Evolutionary conservation across 2,329 filamentous ascomycete species (phyloP).

Genomic region (Gnomoniopsis smithogilvyi): DNA sequence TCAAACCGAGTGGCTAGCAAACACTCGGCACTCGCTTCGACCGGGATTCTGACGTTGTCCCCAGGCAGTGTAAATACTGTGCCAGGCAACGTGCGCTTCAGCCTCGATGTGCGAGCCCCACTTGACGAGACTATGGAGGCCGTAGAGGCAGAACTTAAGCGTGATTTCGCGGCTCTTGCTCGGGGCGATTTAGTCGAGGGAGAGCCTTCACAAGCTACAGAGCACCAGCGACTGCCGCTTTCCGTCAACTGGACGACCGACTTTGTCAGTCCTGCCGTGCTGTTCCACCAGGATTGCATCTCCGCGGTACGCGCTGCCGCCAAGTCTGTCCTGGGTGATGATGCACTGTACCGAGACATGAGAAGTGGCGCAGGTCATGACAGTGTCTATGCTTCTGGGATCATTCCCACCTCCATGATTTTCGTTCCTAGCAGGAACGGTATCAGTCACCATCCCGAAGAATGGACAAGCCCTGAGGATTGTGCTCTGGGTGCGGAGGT

Average conservation of each 20-base stretch:
- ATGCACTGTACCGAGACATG: constrained; percentile 34
- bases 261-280: constrained; percentile 57
- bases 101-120: constrained; percentile 62
- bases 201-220: constrained; percentile 19
- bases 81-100: constrained; percentile 64
- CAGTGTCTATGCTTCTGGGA: constrained; percentile 57
- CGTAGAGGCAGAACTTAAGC: constrained; percentile 54
- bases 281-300: constrained; percentile 67
- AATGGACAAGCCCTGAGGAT: constrained; percentile 59
- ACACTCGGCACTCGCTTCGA: constrained; percentile 61
- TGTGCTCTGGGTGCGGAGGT: constrained; percentile 54
- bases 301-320: constrained; percentile 60
- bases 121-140: constrained; percentile 52
- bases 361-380: constrained; percentile 42
- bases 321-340: constrained; percentile 51
- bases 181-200: constrained; percentile 50
- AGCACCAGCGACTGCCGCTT: constrained; percentile 37
- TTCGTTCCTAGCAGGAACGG: constrained; percentile 64
- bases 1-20: constrained; percentile 60
- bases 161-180: constrained; percentile 59
- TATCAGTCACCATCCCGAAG: constrained; percentile 61
- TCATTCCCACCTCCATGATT: constrained; percentile 63
- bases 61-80: constrained; percentile 74
- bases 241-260: constrained; percentile 57
- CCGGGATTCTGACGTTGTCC: constrained; percentile 62